A percentile compares a stretch with the other conserved stretches of the same genome.
Conservation (phyloP, 352 stramenopile species). For the Saprolegnia diclina region DNA sequence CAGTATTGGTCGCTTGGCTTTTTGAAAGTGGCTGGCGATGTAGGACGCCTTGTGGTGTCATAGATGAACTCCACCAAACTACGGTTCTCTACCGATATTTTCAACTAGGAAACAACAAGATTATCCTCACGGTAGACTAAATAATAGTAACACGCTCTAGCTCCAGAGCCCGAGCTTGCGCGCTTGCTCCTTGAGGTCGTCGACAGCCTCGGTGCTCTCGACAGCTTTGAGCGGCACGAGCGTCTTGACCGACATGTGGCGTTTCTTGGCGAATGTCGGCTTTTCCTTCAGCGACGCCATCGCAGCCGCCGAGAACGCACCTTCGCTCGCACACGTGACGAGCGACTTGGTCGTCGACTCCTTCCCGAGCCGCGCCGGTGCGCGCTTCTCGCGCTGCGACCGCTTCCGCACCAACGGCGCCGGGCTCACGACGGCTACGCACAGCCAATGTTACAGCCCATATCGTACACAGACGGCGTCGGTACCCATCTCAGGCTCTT, state of each 20-base stretch:
- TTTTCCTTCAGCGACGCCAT: not conserved
- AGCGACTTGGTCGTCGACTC: not conserved
- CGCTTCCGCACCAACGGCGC: not conserved
- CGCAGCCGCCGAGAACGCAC: not conserved
- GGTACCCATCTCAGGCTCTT: not conserved
- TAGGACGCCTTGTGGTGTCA: too few relatives aligned
- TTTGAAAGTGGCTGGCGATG: too few relatives aligned
- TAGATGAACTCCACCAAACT: too few relatives aligned
- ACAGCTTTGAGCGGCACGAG: not conserved
- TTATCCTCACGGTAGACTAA: too few relatives aligned
- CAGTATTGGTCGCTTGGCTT: too few relatives aligned
- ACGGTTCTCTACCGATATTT: too few relatives aligned
- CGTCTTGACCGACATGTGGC: not conserved
- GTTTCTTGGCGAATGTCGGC: not conserved
- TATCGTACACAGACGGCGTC: not conserved
- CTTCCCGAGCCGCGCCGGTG: not conserved
- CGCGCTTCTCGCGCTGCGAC: not conserved
- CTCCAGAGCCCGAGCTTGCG: constrained; percentile 19
- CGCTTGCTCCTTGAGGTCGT: constrained; percentile 20
- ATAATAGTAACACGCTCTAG: not conserved
- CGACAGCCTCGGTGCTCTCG: not conserved
- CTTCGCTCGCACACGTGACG: not conserved
- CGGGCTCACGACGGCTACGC: not conserved
- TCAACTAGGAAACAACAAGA: too few relatives aligned
- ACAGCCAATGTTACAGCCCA: not conserved